A percentile compares a stretch with the other conserved stretches of the same genome.
Evolutionary conservation across 805 yeast species (phyloP).

Genomic region (Myxozyma udenii): DNA sequence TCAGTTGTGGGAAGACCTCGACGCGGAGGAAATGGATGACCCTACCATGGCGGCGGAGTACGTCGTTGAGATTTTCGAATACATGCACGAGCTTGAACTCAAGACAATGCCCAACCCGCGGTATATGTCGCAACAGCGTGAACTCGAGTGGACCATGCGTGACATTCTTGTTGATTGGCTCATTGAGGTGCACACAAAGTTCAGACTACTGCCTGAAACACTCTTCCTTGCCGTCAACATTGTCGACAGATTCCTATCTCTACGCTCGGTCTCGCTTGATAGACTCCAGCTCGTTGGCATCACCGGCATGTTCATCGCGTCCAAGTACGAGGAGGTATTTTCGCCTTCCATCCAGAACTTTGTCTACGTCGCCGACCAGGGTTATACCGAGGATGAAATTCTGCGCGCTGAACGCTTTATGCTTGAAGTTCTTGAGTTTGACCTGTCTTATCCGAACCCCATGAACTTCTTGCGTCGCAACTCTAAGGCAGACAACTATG

Average conservation of each 20-base stretch:
- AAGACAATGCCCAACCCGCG: slow-evolving; percentile 71
- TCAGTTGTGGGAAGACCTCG: slow-evolving; percentile 34
- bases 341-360: slow-evolving; percentile 92
- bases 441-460: slow-evolving; percentile 98
- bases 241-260: slow-evolving; percentile 82
- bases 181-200: slow-evolving; percentile 91
- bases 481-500: slow-evolving; percentile 94
- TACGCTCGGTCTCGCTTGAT: slow-evolving; percentile 69
- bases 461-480: slow-evolving; percentile 92
- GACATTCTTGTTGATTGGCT: slow-evolving; percentile 88
- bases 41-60: slow-evolving; percentile 88
- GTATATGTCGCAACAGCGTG: slow-evolving; percentile 81
- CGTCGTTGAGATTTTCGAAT: slow-evolving; percentile 79
- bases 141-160: slow-evolving; percentile 89
- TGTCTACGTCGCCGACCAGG: slow-evolving; percentile 87
- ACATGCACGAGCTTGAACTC: slow-evolving; percentile 68
- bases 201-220: slow-evolving; percentile 87
- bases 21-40: slow-evolving; percentile 42
- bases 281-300: slow-evolving; percentile 93
- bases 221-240: slow-evolving; percentile 81
- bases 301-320: slow-evolving; percentile 89
- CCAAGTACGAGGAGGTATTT: slow-evolving; percentile 93
- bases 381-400: slow-evolving; percentile 76
- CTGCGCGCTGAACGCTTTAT: slow-evolving; percentile 86
- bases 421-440: slow-evolving; percentile 86